A percentile compares a stretch with the other conserved stretches of the same genome.
Conservation (phyloP, 345 rosid species). For the Citrus sp. region DNA sequence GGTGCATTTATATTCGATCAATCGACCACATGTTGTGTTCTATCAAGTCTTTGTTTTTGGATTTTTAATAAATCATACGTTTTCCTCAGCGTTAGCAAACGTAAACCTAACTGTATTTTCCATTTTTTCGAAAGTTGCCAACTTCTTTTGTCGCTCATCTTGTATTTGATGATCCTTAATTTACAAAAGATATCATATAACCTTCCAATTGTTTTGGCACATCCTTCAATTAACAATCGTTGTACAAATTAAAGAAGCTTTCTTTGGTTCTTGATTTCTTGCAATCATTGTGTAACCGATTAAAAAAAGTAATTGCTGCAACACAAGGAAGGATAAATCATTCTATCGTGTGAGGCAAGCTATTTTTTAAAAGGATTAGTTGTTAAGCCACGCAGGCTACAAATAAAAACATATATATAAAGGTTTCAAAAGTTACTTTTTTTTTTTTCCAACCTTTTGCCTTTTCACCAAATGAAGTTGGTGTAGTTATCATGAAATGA, state of each 20-base stretch:
- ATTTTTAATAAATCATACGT: no score
- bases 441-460: no score
- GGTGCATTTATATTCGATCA: neutral
- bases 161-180: neutral
- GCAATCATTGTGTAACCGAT: neutral
- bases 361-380: neutral
- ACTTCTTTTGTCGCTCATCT: neutral
- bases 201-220: neutral
- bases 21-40: no score
- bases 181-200: neutral
- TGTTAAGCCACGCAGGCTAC: constrained; percentile 6
- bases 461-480: neutral
- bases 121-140: no score
- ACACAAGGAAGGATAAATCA: neutral
- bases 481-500: neutral
- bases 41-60: neutral
- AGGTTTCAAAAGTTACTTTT: neutral
- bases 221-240: neutral
- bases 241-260: neutral
- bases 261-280: no score
- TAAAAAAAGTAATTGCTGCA: neutral
- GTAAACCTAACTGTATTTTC: no score
- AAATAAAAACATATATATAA: no score
- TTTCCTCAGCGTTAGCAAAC: no score
- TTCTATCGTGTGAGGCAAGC: neutral